phyloP scores from a whole-genome alignment of 1,284 basidiomycete species.

The Cryptococcus floricola region DNA sequence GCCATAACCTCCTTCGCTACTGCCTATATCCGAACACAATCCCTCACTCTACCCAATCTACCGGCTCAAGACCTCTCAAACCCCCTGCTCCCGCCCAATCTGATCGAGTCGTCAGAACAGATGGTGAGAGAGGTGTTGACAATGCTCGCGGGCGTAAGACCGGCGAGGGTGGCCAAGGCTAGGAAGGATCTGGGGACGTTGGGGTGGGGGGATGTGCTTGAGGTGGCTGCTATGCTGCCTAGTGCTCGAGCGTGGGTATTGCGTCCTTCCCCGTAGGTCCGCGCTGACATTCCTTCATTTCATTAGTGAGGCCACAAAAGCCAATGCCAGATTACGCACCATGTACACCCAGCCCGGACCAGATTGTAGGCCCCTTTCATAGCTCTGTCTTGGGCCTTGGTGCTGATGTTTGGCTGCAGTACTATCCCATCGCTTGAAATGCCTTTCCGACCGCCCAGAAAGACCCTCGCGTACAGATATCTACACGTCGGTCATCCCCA shows the following conservation, averaged over 20 bases:
- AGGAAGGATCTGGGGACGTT: constrained; percentile 11
- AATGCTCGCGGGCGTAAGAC: constrained; percentile 8
- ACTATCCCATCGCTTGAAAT: constrained; percentile 6
- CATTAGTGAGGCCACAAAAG: constrained; percentile 5
- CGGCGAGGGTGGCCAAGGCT: constrained; percentile 4
- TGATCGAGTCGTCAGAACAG: constrained; percentile 3
- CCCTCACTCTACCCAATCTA: constrained; percentile 1
- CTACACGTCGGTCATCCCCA: constrained; percentile 11
- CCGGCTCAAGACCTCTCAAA: not conserved
- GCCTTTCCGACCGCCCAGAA: not conserved
- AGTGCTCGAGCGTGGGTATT: constrained; percentile 4
- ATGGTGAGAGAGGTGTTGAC: constrained; percentile 7
- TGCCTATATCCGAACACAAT: constrained; percentile 17
- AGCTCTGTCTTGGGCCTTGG: not conserved
- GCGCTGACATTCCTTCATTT: not conserved
- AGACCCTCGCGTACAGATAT: not conserved
- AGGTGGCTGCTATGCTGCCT: constrained; percentile 2
- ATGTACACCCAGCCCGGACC: constrained; percentile 9
- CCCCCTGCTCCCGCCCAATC: constrained; percentile 4
- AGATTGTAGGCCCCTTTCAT: constrained; percentile 8
- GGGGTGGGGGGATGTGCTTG: constrained; percentile 13
- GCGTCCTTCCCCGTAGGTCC: not conserved
- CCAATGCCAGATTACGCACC: constrained; percentile 9
- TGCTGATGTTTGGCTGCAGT: constrained; percentile 2
- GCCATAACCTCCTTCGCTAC: constrained; percentile 17